These are phyloP conservation scores for Candida yuanshanica DNA, from an alignment of 805 yeast species.

Conservation along the genomic window DNA sequence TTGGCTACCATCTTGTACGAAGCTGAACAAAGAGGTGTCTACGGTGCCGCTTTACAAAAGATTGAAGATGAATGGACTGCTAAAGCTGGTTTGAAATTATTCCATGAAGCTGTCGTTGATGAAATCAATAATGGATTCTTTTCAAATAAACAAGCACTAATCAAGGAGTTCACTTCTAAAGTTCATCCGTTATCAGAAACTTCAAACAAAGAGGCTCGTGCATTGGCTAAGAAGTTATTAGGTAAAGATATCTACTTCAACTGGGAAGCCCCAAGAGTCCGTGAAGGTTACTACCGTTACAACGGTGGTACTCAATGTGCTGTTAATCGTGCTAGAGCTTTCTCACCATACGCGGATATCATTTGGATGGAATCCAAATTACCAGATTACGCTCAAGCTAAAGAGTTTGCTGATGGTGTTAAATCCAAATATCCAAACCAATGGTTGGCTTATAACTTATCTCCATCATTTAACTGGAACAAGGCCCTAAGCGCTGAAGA, in stretches of 20 bases:
- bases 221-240: slow-evolving; percentile 64
- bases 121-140: slow-evolving; percentile 59
- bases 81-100: slow-evolving; percentile 79
- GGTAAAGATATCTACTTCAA: slow-evolving; percentile 84
- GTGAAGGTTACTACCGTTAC: slow-evolving; percentile 97
- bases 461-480: slow-evolving; percentile 98
- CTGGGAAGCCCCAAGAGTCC: slow-evolving; percentile 93
- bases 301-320: slow-evolving; percentile 97
- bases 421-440: slow-evolving; percentile 74
- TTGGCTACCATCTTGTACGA: slow-evolving; percentile 71
- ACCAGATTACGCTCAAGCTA: slow-evolving; percentile 91
- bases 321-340: slow-evolving; percentile 92
- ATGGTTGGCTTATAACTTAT: slow-evolving; percentile 95
- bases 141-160: slow-evolving; percentile 55
- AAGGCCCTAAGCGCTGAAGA: slow-evolving; percentile 83
- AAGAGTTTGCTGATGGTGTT: slow-evolving; percentile 92
- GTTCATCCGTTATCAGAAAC: slow-evolving; percentile 72
- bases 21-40: slow-evolving; percentile 72
- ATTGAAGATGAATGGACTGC: slow-evolving; percentile 80
- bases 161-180: slow-evolving; percentile 57
- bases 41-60: slow-evolving; percentile 62
- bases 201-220: slow-evolving; percentile 75
- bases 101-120: slow-evolving; percentile 87
- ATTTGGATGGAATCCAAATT: slow-evolving; percentile 98
- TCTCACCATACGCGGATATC: slow-evolving; percentile 90